Evolutionary conservation across 169 alveolate genomes (phyloP).

Genomic region (Plasmodium fragile): DNA sequence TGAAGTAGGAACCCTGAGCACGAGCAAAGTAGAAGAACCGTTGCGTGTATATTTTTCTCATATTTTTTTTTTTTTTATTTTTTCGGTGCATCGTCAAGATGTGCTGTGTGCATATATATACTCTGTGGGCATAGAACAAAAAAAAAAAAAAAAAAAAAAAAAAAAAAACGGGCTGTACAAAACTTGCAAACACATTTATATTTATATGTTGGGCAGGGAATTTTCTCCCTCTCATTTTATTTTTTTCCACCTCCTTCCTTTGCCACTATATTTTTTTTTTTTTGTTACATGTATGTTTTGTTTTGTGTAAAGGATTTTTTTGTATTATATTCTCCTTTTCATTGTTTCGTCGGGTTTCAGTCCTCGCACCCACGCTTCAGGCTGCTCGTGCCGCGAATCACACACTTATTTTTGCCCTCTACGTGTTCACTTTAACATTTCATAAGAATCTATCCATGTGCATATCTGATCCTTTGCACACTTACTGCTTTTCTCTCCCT

Average conservation of each 20-base stretch:
- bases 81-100: background rate
- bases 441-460: background rate
- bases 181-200: background rate
- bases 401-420: background rate
- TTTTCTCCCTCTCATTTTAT: background rate
- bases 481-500: background rate
- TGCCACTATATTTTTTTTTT: constrained; percentile 24
- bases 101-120: background rate
- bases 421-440: background rate
- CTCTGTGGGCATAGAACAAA: background rate
- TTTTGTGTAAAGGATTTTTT: constrained; percentile 29
- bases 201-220: background rate
- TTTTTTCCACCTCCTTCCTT: background rate
- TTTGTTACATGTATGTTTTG: constrained; percentile 10
- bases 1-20: background rate
- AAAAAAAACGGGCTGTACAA: background rate
- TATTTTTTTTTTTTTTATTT: background rate
- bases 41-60: background rate
- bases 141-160: background rate
- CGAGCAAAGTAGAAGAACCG: background rate
- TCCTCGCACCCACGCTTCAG: background rate
- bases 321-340: constrained; percentile 7
- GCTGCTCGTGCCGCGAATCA: background rate
- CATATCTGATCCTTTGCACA: background rate
- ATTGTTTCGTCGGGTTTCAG: background rate